Conservation (phyloP, 768 basidiomycete genomes). For the Suillus tomentosus region DNA sequence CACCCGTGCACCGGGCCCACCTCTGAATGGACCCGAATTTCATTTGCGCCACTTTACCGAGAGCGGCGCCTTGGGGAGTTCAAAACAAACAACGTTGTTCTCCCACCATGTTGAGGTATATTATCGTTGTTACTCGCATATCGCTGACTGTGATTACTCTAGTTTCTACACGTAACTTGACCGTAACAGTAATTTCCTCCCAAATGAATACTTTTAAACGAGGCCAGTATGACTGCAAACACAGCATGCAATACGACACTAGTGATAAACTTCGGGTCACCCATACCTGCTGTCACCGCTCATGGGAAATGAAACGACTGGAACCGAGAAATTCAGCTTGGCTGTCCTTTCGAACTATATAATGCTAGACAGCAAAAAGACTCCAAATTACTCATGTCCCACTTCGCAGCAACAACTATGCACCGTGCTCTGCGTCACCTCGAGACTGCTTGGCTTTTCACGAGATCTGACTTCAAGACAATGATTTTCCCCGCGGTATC, state of each 20-base stretch:
- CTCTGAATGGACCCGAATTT: background rate
- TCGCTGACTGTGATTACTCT: background rate
- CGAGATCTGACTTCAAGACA: constrained; percentile 37
- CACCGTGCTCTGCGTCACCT: constrained; percentile 11
- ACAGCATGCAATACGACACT: background rate
- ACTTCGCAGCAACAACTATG: background rate
- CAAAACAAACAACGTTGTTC: background rate
- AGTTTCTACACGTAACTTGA: background rate
- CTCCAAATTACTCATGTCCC: background rate
- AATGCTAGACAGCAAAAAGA: background rate
- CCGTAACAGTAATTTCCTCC: background rate
- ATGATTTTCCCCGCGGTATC: constrained; percentile 37
- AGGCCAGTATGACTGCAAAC: background rate
- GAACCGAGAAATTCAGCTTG: background rate
- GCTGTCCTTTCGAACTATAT: background rate
- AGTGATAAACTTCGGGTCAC: background rate
- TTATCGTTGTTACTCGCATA: background rate
- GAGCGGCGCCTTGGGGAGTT: background rate
- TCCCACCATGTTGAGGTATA: background rate
- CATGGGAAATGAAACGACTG: background rate
- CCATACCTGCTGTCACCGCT: background rate
- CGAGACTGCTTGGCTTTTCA: constrained; percentile 37
- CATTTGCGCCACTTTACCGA: too few relatives aligned
- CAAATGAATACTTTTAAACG: rapidly evolving
- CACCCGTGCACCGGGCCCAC: background rate